Evolutionary conservation across 2,329 filamentous ascomycete genomes (phyloP).

Genomic region (Torrubiella hemipterigena): DNA sequence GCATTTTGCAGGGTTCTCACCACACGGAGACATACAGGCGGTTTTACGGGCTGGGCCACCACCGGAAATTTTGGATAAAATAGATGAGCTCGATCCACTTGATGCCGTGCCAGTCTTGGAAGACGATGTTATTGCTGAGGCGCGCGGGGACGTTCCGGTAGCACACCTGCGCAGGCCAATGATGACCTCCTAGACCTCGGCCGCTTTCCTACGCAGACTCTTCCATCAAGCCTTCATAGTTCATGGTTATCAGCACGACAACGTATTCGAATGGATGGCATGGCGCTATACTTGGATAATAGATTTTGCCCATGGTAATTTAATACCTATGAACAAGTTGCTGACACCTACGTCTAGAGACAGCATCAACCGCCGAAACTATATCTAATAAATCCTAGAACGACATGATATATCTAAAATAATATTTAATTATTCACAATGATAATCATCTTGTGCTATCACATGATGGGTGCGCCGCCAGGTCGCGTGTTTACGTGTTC

Average conservation of each 20-base stretch:
- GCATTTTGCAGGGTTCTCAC: constrained; percentile 36
- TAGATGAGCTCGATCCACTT: constrained; percentile 21
- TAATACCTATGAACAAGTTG: too few relatives aligned
- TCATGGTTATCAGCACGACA: constrained; percentile 65
- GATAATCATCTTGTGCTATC: too few relatives aligned
- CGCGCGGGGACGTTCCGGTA: constrained; percentile 4
- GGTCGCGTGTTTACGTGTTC: too few relatives aligned
- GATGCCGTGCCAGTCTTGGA: constrained; percentile 20
- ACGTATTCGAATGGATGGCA: constrained; percentile 64
- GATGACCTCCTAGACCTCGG: neutral
- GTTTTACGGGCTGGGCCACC: constrained; percentile 50
- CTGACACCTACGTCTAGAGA: too few relatives aligned
- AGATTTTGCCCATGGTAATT: too few relatives aligned
- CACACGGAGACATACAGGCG: constrained; percentile 47
- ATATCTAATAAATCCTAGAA: too few relatives aligned
- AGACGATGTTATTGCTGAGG: constrained; percentile 17
- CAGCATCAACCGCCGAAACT: too few relatives aligned
- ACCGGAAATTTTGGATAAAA: constrained; percentile 19
- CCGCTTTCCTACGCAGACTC: constrained; percentile 55
- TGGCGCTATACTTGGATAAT: too few relatives aligned
- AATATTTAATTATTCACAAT: too few relatives aligned
- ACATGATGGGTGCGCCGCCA: too few relatives aligned
- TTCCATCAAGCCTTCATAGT: constrained; percentile 62
- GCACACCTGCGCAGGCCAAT: constrained; percentile 1
- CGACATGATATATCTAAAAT: too few relatives aligned